Conservation (phyloP, 2,329 filamentous ascomycete species). For the Alternaria alternata region DNA sequence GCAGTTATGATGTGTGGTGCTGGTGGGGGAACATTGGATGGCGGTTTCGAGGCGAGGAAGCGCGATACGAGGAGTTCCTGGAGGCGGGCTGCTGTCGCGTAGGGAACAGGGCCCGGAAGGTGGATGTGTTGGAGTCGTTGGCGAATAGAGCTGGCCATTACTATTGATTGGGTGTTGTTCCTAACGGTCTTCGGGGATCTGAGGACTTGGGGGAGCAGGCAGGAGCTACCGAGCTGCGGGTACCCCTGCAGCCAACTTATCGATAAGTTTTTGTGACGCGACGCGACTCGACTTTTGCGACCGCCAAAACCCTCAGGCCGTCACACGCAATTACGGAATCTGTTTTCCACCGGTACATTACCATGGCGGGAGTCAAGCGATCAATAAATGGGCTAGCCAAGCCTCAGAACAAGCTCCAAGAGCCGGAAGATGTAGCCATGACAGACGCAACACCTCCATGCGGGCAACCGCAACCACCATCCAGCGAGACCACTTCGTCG, state of each 20-base stretch:
- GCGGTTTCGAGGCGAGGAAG: slow-evolving; percentile 69
- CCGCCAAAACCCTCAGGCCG: neutral
- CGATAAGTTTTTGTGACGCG: slow-evolving; percentile 29
- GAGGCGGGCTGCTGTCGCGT: slow-evolving; percentile 62
- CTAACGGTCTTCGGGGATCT: slow-evolving; percentile 1
- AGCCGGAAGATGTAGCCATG: slow-evolving; percentile 4
- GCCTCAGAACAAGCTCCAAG: slow-evolving; percentile 1
- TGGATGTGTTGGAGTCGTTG: slow-evolving; percentile 68
- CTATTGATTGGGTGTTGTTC: slow-evolving; percentile 6
- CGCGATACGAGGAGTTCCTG: slow-evolving; percentile 65
- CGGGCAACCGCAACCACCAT: slow-evolving; percentile 20
- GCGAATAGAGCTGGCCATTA: slow-evolving; percentile 53
- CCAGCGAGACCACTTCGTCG: slow-evolving; percentile 15
- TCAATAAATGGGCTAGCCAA: slow-evolving; percentile 35
- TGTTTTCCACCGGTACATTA: neutral
- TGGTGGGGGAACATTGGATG: slow-evolving; percentile 57
- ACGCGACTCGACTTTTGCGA: slow-evolving; percentile 13
- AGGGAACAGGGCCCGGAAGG: slow-evolving; percentile 63
- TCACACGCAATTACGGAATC: neutral
- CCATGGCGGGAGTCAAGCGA: slow-evolving; percentile 38
- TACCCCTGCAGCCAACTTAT: slow-evolving; percentile 7
- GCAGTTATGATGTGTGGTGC: slow-evolving; percentile 79
- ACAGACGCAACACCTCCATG: slow-evolving; percentile 24
- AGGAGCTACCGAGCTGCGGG: neutral
- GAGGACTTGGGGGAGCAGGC: neutral